Conservation (phyloP, 768 basidiomycete genomes). For the Hemileccinum impolitum region DNA sequence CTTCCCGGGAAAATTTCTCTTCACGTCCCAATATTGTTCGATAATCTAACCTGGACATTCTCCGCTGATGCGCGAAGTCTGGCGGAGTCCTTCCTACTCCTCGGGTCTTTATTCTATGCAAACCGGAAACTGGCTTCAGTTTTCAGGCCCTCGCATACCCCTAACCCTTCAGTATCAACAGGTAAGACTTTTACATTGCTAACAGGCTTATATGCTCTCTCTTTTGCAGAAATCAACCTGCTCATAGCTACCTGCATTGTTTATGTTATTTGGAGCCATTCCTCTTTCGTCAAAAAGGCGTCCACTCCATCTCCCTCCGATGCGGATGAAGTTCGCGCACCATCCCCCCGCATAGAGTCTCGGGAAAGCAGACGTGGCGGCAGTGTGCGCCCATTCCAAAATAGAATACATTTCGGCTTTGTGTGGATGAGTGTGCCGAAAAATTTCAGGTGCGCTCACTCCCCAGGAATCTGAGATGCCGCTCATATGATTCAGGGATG, state of each 20-base stretch:
- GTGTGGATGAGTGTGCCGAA: slow-evolving; percentile 92
- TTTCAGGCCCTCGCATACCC: slow-evolving; percentile 10
- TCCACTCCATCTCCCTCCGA: slow-evolving; percentile 13
- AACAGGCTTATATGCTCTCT: slow-evolving; percentile 2
- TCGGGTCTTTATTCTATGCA: slow-evolving; percentile 59
- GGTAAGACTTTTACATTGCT: slow-evolving; percentile 36
- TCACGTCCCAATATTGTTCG: slow-evolving; percentile 42
- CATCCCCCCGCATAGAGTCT: slow-evolving; percentile 46
- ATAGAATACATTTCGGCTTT: slow-evolving; percentile 59
- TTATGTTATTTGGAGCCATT: slow-evolving; percentile 64
- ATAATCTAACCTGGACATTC: slow-evolving; percentile 40
- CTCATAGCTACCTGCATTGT: slow-evolving; percentile 53
- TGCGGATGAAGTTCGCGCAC: slow-evolving; percentile 17
- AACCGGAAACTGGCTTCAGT: slow-evolving; percentile 37
- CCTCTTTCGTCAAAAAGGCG: slow-evolving; percentile 36
- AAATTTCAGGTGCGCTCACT: slow-evolving; percentile 64
- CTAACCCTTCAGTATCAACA: slow-evolving; percentile 46
- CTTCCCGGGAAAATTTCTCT: slow-evolving; percentile 50
- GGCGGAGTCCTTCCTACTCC: slow-evolving; percentile 60
- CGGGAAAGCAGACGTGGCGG: slow-evolving; percentile 44
- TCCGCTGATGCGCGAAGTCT: slow-evolving; percentile 60
- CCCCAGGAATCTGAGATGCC: not conserved
- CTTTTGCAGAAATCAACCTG: slow-evolving; percentile 50
- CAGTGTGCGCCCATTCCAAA: slow-evolving; percentile 23
- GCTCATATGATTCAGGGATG: slow-evolving; percentile 51